Percentiles rank a stretch among this genome's conserved stretches.
These are phyloP conservation scores for Auriscalpium microsporum DNA, from an alignment of 768 basidiomycete genomes.

Conservation along the genomic window DNA sequence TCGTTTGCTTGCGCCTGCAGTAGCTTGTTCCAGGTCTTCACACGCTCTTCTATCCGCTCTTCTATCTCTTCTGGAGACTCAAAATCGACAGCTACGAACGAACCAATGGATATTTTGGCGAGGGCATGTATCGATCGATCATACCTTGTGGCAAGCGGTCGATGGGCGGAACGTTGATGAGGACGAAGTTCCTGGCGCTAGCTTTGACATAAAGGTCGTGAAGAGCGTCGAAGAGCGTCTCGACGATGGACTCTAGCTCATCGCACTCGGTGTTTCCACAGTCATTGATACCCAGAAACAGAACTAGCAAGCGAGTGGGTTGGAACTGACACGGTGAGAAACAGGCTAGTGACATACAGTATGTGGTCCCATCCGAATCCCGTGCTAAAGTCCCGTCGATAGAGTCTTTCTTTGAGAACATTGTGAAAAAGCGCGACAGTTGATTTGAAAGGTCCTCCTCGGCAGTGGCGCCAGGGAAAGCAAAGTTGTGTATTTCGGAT, in stretches of 20 bases:
- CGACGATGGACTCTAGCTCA: slow-evolving; percentile 23
- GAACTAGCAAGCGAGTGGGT: slow-evolving; percentile 13
- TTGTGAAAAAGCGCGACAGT: slow-evolving; percentile 10
- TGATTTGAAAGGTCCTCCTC: slow-evolving; percentile 18
- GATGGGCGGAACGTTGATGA: slow-evolving; percentile 31
- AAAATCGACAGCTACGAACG: background rate
- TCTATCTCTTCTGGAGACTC: slow-evolving; percentile 2
- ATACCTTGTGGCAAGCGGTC: slow-evolving; percentile 30
- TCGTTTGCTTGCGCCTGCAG: slow-evolving; percentile 17
- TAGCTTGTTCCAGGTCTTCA: slow-evolving; percentile 25
- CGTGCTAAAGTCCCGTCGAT: background rate
- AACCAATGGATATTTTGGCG: background rate
- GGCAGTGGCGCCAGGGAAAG: slow-evolving; percentile 17
- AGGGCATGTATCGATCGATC: background rate
- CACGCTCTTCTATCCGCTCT: slow-evolving; percentile 15
- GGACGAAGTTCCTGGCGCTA: slow-evolving; percentile 28
- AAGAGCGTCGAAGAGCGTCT: slow-evolving; percentile 20
- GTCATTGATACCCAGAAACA: slow-evolving; percentile 34
- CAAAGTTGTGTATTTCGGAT: slow-evolving; percentile 11
- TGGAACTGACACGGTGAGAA: background rate
- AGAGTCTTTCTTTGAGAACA: background rate
- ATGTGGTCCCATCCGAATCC: slow-evolving; percentile 3
- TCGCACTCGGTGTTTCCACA: slow-evolving; percentile 23
- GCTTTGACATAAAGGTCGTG: slow-evolving; percentile 25
- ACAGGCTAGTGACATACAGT: background rate